These are phyloP conservation scores for Rhizodiscina lignyota DNA, from an alignment of 495 filamentous ascomycete genomes.

Conservation along the genomic window DNA sequence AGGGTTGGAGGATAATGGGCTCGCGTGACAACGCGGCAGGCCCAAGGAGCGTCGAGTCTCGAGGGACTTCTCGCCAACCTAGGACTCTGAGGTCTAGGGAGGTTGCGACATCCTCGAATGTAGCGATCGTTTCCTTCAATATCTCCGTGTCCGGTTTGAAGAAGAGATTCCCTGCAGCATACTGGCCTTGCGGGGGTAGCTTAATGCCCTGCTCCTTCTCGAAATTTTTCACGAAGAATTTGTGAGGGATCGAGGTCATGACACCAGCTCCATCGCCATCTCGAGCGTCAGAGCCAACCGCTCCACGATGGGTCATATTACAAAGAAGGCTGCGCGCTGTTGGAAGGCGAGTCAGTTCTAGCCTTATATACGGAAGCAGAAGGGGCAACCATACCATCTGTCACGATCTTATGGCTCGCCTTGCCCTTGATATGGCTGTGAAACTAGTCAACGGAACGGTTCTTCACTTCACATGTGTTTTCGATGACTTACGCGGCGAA, in stretches of 20 bases:
- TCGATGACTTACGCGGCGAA: slow-evolving; percentile 77
- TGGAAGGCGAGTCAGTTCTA: no score
- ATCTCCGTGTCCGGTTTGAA: slow-evolving; percentile 92
- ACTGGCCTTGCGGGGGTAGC: slow-evolving; percentile 79
- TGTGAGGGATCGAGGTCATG: slow-evolving; percentile 98
- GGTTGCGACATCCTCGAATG: slow-evolving; percentile 84
- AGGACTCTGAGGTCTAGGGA: slow-evolving; percentile 77
- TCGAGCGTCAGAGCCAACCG: slow-evolving; percentile 91
- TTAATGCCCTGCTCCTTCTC: slow-evolving; percentile 72
- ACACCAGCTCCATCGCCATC: slow-evolving; percentile 97
- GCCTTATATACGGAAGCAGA: no score
- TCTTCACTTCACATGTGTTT: not conserved
- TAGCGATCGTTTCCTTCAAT: slow-evolving; percentile 68
- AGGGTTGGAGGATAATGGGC: slow-evolving; percentile 88
- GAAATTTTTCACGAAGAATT: slow-evolving; percentile 98
- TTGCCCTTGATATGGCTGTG: slow-evolving; percentile 90
- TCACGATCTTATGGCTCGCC: slow-evolving; percentile 96
- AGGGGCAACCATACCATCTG: slow-evolving; percentile 83
- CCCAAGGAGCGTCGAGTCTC: slow-evolving; percentile 82
- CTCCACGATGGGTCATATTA: slow-evolving; percentile 99
- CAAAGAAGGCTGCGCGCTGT: slow-evolving; percentile 83
- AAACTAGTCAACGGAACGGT: slow-evolving; percentile 2
- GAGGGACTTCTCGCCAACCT: slow-evolving; percentile 92
- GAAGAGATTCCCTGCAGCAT: slow-evolving; percentile 95
- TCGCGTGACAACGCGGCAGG: slow-evolving; percentile 88